These are phyloP conservation scores for Aspergillus fischeri DNA, from an alignment of 2,329 filamentous ascomycete genomes.

Conservation along the genomic window DNA sequence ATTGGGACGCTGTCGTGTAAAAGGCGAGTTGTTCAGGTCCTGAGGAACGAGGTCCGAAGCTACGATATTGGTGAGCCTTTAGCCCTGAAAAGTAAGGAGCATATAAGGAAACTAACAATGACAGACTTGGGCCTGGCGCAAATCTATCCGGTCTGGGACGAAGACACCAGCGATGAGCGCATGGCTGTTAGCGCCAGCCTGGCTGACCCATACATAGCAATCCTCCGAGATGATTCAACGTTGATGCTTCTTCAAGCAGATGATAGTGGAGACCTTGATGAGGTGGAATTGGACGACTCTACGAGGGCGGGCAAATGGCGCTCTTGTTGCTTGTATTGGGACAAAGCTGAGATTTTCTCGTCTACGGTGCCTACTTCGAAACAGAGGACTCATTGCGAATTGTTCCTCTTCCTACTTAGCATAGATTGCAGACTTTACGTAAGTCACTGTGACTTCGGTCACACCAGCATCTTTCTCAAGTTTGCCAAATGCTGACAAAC, in stretches of 20 bases:
- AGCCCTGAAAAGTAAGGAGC: background rate
- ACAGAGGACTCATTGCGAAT: conserved; percentile 41
- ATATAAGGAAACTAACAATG: conserved; percentile 8
- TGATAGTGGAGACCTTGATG: conserved; percentile 77
- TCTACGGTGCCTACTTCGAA: conserved; percentile 18
- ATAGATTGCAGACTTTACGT: conserved; percentile 71
- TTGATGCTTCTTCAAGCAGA: conserved; percentile 76
- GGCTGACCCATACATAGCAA: conserved; percentile 76
- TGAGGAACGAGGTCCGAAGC: conserved; percentile 80
- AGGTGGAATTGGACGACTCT: conserved; percentile 63
- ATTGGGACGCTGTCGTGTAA: conserved; percentile 78
- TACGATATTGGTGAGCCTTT: conserved; percentile 75
- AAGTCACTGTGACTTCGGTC: conserved; percentile 31
- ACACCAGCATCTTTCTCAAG: background rate
- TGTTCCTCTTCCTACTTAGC: conserved; percentile 74
- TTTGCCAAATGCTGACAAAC: conserved; percentile 2
- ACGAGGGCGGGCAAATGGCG: conserved; percentile 67
- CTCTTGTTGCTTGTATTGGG: conserved; percentile 78
- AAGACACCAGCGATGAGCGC: conserved; percentile 74
- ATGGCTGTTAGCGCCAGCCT: conserved; percentile 77
- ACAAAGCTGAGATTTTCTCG: conserved; percentile 56
- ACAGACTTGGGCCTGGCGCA: conserved; percentile 80
- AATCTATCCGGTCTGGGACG: conserved; percentile 89
- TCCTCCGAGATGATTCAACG: conserved; percentile 79
- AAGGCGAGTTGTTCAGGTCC: conserved; percentile 78